phyloP scores from a whole-genome alignment of 2,329 filamentous ascomycete genomes.

The Beauveria medogensis region DNA sequence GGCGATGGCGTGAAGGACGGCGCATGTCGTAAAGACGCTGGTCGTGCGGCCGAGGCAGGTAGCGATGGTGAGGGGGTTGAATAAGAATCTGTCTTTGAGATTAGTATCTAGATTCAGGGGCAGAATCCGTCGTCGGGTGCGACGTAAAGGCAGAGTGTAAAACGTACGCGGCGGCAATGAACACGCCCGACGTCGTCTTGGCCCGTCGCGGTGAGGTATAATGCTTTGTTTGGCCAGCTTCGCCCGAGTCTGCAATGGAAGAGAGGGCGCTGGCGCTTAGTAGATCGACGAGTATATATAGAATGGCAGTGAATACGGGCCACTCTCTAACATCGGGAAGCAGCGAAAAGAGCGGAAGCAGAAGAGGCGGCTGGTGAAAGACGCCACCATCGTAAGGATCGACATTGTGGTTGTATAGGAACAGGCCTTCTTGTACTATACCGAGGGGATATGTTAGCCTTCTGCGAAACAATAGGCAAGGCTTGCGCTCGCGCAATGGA shows the following conservation, averaged over 20 bases:
- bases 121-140: neutral
- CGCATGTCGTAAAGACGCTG: constrained; percentile 79
- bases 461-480: neutral
- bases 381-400: constrained; percentile 94
- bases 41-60: constrained; percentile 88
- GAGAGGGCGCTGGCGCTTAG: constrained; percentile 73
- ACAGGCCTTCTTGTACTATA: constrained; percentile 88
- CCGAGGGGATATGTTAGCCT: constrained; percentile 6
- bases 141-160: neutral
- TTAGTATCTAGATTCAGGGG: constrained; percentile 6
- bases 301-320: constrained; percentile 66
- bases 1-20: constrained; percentile 74
- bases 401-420: constrained; percentile 91
- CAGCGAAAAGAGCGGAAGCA: constrained; percentile 85
- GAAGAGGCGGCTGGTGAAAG: constrained; percentile 72
- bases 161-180: constrained; percentile 69
- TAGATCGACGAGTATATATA: constrained; percentile 77
- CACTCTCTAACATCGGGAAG: constrained; percentile 61
- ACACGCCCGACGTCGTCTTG: constrained; percentile 64
- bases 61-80: constrained; percentile 89
- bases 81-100: constrained; percentile 58
- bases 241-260: constrained; percentile 72
- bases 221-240: constrained; percentile 62
- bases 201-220: constrained; percentile 73
- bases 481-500: neutral